Conservation (phyloP, 176 grass and related monocot species). For the Cenchrus fungigraminus region DNA sequence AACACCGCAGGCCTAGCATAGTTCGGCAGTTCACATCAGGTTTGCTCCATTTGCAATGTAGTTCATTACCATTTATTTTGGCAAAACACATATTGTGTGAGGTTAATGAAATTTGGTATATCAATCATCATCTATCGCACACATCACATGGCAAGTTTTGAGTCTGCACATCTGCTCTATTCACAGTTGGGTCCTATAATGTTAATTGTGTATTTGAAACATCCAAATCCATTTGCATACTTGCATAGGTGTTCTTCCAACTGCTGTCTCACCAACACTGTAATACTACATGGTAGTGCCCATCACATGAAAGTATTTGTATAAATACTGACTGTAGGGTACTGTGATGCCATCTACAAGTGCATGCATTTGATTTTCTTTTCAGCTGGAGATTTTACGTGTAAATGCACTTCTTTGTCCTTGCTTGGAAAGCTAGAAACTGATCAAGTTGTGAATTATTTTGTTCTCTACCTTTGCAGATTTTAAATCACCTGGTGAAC, state of each 20-base stretch:
- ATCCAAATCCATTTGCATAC: slow-evolving; percentile 12
- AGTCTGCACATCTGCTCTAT: slow-evolving; percentile 18
- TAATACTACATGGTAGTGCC: slow-evolving; percentile 19
- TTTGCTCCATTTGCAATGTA: slow-evolving; percentile 33
- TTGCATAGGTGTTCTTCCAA: slow-evolving; percentile 10
- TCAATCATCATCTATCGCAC: slow-evolving; percentile 7
- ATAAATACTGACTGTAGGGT: background rate
- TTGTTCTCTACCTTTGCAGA: slow-evolving; percentile 58
- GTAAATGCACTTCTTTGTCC: background rate
- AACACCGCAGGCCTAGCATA: slow-evolving; percentile 85
- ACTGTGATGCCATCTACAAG: slow-evolving; percentile 2
- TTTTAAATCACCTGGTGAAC: slow-evolving; percentile 96
- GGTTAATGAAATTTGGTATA: background rate
- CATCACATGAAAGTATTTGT: slow-evolving; percentile 27
- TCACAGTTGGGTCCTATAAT: background rate
- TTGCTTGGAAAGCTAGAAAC: slow-evolving; percentile 10
- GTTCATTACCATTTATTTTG: background rate
- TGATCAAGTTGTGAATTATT: slow-evolving; percentile 44
- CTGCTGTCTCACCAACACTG: slow-evolving; percentile 1
- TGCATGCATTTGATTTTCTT: slow-evolving; percentile 22
- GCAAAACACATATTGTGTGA: background rate
- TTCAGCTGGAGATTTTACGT: background rate
- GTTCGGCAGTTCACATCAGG: slow-evolving; percentile 95
- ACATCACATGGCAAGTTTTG: background rate
- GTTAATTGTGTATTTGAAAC: slow-evolving; percentile 16